A percentile compares a stretch with the other conserved stretches of the same genome.
Evolutionary conservation across 768 basidiomycete genomes (phyloP).

Genomic region (Fomitopsis serialis): DNA sequence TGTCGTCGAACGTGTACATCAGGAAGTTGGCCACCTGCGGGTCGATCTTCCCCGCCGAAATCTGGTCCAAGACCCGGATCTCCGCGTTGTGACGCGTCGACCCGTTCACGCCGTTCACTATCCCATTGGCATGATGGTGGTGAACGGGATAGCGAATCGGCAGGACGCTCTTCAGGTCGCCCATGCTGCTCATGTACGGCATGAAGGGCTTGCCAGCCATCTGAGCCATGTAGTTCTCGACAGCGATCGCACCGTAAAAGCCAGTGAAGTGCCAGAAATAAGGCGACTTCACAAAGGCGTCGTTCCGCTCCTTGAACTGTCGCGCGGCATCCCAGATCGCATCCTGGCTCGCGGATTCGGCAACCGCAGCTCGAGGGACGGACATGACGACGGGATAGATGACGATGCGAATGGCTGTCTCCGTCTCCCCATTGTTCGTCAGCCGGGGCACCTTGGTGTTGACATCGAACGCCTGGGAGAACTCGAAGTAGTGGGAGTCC

Average conservation of each 20-base stretch:
- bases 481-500: background rate
- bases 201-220: background rate
- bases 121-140: background rate
- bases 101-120: background rate
- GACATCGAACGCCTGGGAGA: background rate
- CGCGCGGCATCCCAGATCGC: background rate
- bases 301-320: background rate
- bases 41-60: background rate
- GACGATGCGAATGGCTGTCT: background rate
- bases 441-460: background rate
- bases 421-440: background rate
- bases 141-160: background rate
- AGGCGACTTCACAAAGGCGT: background rate
- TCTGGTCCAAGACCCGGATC: background rate
- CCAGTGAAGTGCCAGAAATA: slow-evolving; percentile 1
- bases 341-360: background rate
- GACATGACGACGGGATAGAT: background rate
- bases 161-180: background rate
- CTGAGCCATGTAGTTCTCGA: background rate
- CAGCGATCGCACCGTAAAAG: background rate
- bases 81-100: background rate
- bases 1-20: slow-evolving; percentile 1
- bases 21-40: background rate
- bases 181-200: slow-evolving; percentile 2
- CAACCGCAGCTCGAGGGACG: background rate